Evolutionary conservation across 768 basidiomycete species (phyloP).

Genomic region (Tulasnella sp.): DNA sequence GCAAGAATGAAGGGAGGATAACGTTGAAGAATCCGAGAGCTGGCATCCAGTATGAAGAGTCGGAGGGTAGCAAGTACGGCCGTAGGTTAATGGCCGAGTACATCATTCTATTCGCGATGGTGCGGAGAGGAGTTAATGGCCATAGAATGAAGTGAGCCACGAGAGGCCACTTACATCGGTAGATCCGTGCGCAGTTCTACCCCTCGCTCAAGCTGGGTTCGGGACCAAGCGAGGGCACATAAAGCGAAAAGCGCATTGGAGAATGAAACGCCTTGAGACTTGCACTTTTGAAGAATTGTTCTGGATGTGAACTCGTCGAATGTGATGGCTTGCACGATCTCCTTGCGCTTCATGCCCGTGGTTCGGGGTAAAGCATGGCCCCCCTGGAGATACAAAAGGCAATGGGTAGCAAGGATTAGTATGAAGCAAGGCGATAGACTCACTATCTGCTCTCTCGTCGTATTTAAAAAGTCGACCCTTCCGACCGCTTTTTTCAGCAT

Average conservation of each 20-base stretch:
- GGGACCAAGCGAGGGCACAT: conserved; percentile 37
- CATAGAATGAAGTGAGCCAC: too few relatives aligned
- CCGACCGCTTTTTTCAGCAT: conserved; percentile 46
- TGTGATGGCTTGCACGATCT: conserved; percentile 44
- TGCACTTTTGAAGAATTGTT: conserved; percentile 36
- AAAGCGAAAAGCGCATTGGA: conserved; percentile 40
- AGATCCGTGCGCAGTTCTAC: background rate
- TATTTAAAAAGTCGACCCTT: conserved; percentile 53
- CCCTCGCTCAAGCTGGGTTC: conserved; percentile 2
- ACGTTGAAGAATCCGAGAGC: conserved; percentile 79
- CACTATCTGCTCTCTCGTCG: conserved; percentile 56
- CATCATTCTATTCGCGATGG: conserved; percentile 67
- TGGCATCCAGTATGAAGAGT: conserved; percentile 68
- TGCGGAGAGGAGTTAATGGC: too few relatives aligned
- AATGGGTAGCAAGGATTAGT: background rate
- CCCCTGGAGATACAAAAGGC: conserved; percentile 43
- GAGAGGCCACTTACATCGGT: background rate
- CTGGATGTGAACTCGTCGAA: conserved; percentile 12
- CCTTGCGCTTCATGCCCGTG: conserved; percentile 38
- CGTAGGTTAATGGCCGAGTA: conserved; percentile 82
- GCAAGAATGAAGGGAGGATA: conserved; percentile 65
- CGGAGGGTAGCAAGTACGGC: conserved; percentile 43
- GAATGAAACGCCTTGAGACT: conserved; percentile 37
- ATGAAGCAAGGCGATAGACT: conserved; percentile 27
- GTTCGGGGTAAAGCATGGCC: conserved; percentile 65